Evolutionary conservation across 192 early-diverging fungal species (phyloP).

Genomic region (Coemansia sp.): DNA sequence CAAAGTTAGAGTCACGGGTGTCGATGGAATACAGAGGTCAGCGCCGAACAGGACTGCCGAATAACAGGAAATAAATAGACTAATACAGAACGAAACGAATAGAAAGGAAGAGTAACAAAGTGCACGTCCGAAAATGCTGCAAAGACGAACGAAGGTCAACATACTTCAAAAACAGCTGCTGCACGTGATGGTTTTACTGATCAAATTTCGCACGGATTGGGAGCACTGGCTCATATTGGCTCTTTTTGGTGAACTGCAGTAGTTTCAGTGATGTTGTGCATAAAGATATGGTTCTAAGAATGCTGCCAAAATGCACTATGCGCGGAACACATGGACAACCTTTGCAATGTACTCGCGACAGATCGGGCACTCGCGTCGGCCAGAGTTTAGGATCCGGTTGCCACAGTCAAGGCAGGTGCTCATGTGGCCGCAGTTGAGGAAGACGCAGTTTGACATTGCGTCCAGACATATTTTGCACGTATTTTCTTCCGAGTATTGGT

Average conservation of each 20-base stretch:
- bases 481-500: constrained; percentile 56
- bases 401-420: constrained; percentile 78
- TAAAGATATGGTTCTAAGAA: neutral
- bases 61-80: constrained; percentile 5
- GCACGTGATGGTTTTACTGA: constrained; percentile 9
- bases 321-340: constrained; percentile 68
- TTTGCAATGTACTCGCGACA: constrained; percentile 70
- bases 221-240: too few species aligned
- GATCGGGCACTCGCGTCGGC: constrained; percentile 77
- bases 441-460: constrained; percentile 75
- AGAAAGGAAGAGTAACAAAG: neutral
- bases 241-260: too few species aligned
- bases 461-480: constrained; percentile 84
- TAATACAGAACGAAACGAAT: neutral
- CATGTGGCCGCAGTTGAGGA: constrained; percentile 86
- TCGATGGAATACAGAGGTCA: neutral
- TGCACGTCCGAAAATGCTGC: neutral
- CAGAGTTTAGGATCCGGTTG: constrained; percentile 48
- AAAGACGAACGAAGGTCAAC: neutral
- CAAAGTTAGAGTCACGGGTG: neutral
- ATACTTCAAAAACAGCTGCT: neutral
- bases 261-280: too few species aligned
- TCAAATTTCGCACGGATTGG: constrained; percentile 8
- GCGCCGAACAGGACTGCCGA: neutral
- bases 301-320: constrained; percentile 28